Conservation (phyloP, 345 rosid genomes). For the Excoecaria agallocha region DNA sequence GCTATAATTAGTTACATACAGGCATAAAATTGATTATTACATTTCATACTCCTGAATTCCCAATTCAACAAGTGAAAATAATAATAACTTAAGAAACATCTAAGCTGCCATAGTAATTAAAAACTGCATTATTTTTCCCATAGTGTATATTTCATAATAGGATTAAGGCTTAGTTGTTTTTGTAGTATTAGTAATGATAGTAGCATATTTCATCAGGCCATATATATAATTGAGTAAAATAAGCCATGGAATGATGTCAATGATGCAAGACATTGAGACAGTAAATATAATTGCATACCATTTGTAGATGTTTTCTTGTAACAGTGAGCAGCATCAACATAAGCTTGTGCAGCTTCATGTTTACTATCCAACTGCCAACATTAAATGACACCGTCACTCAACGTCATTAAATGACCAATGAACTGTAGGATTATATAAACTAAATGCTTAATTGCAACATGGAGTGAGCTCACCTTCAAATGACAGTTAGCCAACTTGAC, state of each 20-base stretch:
- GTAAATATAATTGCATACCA: constrained; percentile 39
- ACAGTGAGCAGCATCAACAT: constrained; percentile 85
- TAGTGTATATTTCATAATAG: no score
- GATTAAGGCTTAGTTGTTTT: no score
- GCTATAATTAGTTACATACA: not conserved
- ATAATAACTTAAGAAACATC: not conserved
- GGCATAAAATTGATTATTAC: not conserved
- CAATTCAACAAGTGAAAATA: not conserved
- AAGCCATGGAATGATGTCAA: not conserved
- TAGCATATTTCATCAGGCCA: not conserved
- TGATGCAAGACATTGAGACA: not conserved
- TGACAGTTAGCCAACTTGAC: constrained; percentile 74
- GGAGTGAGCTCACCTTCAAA: constrained; percentile 43
- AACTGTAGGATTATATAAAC: not conserved
- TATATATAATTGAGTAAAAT: not conserved
- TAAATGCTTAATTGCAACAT: constrained; percentile 4
- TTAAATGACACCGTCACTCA: not conserved
- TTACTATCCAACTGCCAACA: constrained; percentile 68
- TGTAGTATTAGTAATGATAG: no score
- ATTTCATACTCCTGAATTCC: not conserved
- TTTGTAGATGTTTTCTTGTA: constrained; percentile 70
- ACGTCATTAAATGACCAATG: constrained; percentile 6
- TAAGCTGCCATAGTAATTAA: not conserved
- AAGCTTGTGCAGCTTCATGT: constrained; percentile 84
- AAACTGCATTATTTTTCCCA: not conserved